Evolutionary conservation across 306 rosid species (phyloP).

Genomic region (Castanea sativa): DNA sequence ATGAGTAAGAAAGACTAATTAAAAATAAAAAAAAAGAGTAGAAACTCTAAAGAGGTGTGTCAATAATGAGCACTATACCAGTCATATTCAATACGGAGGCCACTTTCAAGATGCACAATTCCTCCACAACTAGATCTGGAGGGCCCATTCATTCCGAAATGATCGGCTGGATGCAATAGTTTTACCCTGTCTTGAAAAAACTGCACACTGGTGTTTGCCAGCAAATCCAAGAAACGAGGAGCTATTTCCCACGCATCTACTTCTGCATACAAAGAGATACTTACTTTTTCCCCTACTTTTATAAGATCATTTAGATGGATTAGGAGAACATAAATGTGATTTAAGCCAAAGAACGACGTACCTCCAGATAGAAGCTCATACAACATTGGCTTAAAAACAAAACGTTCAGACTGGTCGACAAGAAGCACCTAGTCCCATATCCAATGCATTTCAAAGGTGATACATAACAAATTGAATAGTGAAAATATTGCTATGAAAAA

Average conservation of each 20-base stretch:
- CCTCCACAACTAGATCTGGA: conserved; percentile 57
- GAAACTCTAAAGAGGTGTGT: conserved; percentile 7
- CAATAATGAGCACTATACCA: conserved; percentile 51
- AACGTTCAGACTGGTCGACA: conserved; percentile 55
- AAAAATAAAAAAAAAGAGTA: neutral
- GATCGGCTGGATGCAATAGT: conserved; percentile 62
- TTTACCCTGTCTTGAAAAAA: conserved; percentile 83
- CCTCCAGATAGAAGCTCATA: conserved; percentile 98
- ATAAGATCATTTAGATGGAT: neutral
- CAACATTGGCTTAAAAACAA: conserved; percentile 83
- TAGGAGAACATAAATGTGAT: conserved; percentile 3
- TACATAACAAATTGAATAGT: neutral
- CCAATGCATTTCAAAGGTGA: conserved; percentile 5
- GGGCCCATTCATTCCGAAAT: conserved; percentile 49
- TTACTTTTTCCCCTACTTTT: neutral
- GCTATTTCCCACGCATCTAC: conserved; percentile 99
- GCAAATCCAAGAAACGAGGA: conserved; percentile 84
- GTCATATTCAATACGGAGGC: conserved; percentile 88
- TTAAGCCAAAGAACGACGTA: conserved; percentile 30
- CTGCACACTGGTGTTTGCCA: conserved; percentile 65
- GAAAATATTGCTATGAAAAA: neutral
- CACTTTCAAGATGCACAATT: conserved; percentile 86
- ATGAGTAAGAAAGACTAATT: neutral
- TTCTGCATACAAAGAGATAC: conserved; percentile 45
- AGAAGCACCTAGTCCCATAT: conserved; percentile 44